Percentiles rank a stretch among this genome's conserved stretches.
Evolutionary conservation across 2,329 filamentous ascomycete species (phyloP).

Genomic region (Diaporthe longicolla): DNA sequence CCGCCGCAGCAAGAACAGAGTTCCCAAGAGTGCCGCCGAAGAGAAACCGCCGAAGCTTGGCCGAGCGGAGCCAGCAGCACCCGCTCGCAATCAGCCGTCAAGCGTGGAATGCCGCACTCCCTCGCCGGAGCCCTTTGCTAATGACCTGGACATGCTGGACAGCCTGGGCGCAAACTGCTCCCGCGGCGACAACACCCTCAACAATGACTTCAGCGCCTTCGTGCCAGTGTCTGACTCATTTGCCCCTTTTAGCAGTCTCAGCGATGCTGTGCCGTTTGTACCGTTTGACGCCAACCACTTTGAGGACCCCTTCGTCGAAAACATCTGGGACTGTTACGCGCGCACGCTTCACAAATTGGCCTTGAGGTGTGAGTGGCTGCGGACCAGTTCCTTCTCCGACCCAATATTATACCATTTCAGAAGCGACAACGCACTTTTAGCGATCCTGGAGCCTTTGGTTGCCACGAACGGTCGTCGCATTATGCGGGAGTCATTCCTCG

Average conservation of each 20-base stretch:
- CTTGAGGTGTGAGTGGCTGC: slow-evolving; percentile 7
- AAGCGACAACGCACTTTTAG: slow-evolving; percentile 33
- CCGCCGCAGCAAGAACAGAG: slow-evolving; percentile 39
- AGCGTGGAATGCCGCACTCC: slow-evolving; percentile 39
- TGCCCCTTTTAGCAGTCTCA: slow-evolving; percentile 10
- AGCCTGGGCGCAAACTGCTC: neutral
- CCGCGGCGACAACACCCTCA: neutral
- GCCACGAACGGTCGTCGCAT: neutral
- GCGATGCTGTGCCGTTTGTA: slow-evolving; percentile 14
- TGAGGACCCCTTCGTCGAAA: slow-evolving; percentile 24
- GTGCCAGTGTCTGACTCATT: neutral
- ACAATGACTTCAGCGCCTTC: neutral
- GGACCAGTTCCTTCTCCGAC: neutral
- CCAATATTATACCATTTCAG: slow-evolving; percentile 20
- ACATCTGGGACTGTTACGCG: slow-evolving; percentile 26
- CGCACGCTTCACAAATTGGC: slow-evolving; percentile 31
- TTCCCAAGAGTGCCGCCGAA: slow-evolving; percentile 18
- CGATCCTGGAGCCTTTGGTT: slow-evolving; percentile 27
- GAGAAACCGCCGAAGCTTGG: neutral
- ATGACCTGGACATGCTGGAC: slow-evolving; percentile 11
- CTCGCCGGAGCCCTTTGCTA: slow-evolving; percentile 30
- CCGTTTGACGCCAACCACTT: slow-evolving; percentile 1
- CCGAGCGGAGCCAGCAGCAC: slow-evolving; percentile 26
- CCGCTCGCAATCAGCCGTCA: slow-evolving; percentile 30
- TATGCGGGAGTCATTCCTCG: slow-evolving; percentile 20